Evolutionary conservation across 2,329 filamentous ascomycete species (phyloP).

Genomic region (Cryphonectria japonica): DNA sequence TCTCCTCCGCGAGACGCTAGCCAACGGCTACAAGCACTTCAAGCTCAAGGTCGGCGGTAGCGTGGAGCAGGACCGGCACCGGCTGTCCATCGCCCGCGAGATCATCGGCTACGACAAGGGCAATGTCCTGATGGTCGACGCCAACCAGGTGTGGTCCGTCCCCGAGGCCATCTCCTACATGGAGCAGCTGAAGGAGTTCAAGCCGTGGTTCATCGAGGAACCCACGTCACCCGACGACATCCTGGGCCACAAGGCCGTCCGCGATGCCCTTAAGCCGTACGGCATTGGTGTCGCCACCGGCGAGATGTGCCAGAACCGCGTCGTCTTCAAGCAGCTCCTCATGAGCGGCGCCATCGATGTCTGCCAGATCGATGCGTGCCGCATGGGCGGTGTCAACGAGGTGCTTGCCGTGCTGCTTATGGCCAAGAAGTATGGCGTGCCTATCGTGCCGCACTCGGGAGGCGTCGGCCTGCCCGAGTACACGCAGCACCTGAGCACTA

Average conservation of each 20-base stretch:
- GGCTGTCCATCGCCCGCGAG: constrained; percentile 74
- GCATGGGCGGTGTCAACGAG: constrained; percentile 88
- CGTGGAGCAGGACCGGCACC: constrained; percentile 70
- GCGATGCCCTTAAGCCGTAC: constrained; percentile 74
- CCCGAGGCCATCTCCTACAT: constrained; percentile 89
- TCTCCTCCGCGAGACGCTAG: constrained; percentile 73
- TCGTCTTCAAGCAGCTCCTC: constrained; percentile 92
- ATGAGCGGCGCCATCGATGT: constrained; percentile 80
- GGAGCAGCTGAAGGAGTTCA: constrained; percentile 79
- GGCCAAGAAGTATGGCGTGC: constrained; percentile 77
- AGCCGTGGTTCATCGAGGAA: constrained; percentile 94
- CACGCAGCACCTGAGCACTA: constrained; percentile 88
- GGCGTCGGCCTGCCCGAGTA: constrained; percentile 92
- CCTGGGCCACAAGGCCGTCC: constrained; percentile 82
- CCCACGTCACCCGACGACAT: constrained; percentile 90
- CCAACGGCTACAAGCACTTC: constrained; percentile 80
- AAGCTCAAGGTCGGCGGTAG: constrained; percentile 86
- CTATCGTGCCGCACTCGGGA: constrained; percentile 86
- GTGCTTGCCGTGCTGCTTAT: constrained; percentile 88
- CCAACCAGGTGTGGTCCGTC: constrained; percentile 91
- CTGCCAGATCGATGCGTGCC: constrained; percentile 88
- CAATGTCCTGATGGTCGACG: constrained; percentile 90
- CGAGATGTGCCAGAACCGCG: constrained; percentile 94
- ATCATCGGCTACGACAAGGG: constrained; percentile 82
- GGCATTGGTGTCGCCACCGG: constrained; percentile 86